These are phyloP conservation scores for Solanum microdontum DNA, from an alignment of 257 asterid genomes.

Conservation along the genomic window DNA sequence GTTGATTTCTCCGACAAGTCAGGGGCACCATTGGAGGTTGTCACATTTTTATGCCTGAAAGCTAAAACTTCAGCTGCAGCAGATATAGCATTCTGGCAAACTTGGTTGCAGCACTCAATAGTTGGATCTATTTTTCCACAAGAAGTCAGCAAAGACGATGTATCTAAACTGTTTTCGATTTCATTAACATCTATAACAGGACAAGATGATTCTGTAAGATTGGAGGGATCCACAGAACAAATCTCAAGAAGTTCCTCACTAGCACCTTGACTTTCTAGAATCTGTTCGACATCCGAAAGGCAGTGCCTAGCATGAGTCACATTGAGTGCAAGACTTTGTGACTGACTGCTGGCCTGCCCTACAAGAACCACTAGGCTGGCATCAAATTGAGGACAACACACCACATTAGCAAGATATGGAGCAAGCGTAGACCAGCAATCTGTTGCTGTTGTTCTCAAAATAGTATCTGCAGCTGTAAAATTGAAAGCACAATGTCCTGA, in stretches of 20 bases:
- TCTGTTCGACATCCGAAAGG: slow-evolving; percentile 22
- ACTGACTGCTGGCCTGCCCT: slow-evolving; percentile 12
- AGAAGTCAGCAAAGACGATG: slow-evolving; percentile 10
- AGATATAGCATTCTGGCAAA: slow-evolving; percentile 25
- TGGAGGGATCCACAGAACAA: slow-evolving; percentile 15
- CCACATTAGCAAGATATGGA: slow-evolving; percentile 20
- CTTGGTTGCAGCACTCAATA: slow-evolving; percentile 22
- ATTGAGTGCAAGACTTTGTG: slow-evolving; percentile 8
- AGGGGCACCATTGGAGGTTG: not conserved
- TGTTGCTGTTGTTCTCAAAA: slow-evolving; percentile 11
- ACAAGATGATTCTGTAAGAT: slow-evolving; percentile 15
- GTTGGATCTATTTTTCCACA: slow-evolving; percentile 14
- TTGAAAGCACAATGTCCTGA: slow-evolving; percentile 22
- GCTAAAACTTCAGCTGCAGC: slow-evolving; percentile 16
- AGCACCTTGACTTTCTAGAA: slow-evolving; percentile 23
- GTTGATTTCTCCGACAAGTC: not conserved
- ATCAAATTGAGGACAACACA: slow-evolving; percentile 27
- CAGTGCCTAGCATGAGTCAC: slow-evolving; percentile 20
- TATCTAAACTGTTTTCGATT: slow-evolving; percentile 8
- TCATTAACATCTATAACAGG: slow-evolving; percentile 8
- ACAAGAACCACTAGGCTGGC: slow-evolving; percentile 16
- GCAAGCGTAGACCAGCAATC: slow-evolving; percentile 31
- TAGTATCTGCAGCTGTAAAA: slow-evolving; percentile 11
- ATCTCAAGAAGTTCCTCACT: slow-evolving; percentile 13
- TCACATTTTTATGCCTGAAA: not conserved